Evolutionary conservation across 257 asterid genomes (phyloP).

Genomic region (Nicotiana attenuata): DNA sequence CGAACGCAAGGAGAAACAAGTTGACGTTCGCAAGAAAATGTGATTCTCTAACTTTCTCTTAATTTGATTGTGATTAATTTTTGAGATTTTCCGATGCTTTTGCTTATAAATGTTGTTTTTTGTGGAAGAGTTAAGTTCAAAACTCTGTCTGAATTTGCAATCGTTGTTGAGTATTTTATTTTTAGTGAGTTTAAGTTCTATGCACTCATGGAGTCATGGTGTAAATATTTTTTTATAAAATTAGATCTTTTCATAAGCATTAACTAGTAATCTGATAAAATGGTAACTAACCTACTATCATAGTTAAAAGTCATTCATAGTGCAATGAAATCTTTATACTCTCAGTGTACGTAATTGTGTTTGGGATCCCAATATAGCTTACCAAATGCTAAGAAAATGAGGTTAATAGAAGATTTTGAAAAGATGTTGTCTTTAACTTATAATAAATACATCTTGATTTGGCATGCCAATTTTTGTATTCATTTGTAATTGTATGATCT

Average conservation of each 20-base stretch:
- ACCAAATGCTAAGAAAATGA: not conserved
- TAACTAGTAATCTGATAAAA: too few species aligned
- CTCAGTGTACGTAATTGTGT: not conserved
- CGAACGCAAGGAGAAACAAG: conserved; percentile 92
- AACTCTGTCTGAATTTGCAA: not conserved
- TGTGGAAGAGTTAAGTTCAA: not conserved
- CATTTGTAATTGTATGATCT: not conserved
- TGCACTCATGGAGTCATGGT: too few species aligned
- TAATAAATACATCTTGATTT: not conserved
- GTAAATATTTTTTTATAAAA: too few species aligned
- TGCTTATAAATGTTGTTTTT: not conserved
- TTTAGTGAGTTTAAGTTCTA: too few species aligned
- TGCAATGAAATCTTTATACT: not conserved
- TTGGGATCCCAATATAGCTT: not conserved
- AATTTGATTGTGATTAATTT: not conserved
- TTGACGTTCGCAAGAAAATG: conserved; percentile 81
- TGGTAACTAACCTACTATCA: too few species aligned
- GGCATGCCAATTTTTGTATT: not conserved
- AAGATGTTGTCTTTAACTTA: not conserved
- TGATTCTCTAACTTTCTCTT: conserved; percentile 16
- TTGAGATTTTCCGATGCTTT: not conserved
- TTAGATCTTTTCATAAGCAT: too few species aligned
- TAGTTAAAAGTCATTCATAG: too few species aligned
- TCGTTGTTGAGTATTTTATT: too few species aligned
- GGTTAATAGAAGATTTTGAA: not conserved